Conservation (phyloP, 108 stramenopile genomes). For the Skeletonema grethae region DNA sequence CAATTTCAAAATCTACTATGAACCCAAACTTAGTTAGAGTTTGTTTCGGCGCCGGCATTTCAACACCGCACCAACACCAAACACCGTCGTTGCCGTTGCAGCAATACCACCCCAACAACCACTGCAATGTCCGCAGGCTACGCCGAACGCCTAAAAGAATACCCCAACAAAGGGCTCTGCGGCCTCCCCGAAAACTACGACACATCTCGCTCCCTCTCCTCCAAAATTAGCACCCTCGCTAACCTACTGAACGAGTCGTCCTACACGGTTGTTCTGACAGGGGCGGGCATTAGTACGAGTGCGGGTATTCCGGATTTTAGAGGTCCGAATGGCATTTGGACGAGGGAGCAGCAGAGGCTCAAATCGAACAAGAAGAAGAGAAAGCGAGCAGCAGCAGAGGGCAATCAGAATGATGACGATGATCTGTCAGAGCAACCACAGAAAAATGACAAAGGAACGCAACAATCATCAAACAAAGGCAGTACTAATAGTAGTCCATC, state of each 20-base stretch:
- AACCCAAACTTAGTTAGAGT: no score
- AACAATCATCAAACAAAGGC: neutral
- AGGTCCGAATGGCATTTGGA: slow-evolving; percentile 94
- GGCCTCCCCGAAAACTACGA: slow-evolving; percentile 86
- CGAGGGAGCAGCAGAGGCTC: slow-evolving; percentile 63
- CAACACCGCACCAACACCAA: no score
- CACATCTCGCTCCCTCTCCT: slow-evolving; percentile 50
- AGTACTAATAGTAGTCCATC: neutral
- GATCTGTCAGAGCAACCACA: slow-evolving; percentile 6
- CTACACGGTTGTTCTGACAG: slow-evolving; percentile 85
- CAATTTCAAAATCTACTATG: no score
- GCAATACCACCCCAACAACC: neutral
- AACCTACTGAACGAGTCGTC: slow-evolving; percentile 52
- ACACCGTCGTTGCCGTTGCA: no score
- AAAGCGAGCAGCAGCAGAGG: slow-evolving; percentile 14
- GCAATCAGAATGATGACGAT: neutral
- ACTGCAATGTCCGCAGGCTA: slow-evolving; percentile 47
- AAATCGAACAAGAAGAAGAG: slow-evolving; percentile 13
- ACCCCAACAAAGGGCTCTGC: slow-evolving; percentile 74
- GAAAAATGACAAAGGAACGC: neutral
- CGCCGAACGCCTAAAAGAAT: slow-evolving; percentile 42
- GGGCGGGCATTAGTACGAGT: slow-evolving; percentile 93
- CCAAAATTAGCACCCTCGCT: slow-evolving; percentile 60
- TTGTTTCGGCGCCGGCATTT: no score
- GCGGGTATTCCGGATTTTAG: slow-evolving; percentile 98